Conservation (phyloP, 495 filamentous ascomycete species). For the Alectoria sarmentosa region DNA sequence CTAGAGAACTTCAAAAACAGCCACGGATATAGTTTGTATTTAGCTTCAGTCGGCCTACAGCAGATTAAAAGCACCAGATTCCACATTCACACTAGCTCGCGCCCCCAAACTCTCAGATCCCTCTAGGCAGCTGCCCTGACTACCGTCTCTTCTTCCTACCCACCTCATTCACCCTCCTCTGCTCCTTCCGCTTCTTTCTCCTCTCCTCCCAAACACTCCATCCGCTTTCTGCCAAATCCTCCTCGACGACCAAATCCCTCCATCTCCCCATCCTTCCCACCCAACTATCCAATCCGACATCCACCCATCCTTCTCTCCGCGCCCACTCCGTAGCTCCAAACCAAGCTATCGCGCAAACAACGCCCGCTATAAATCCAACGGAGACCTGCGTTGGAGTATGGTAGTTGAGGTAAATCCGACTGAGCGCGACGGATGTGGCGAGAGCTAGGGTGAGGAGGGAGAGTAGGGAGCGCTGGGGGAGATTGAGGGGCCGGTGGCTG, state of each 20-base stretch:
- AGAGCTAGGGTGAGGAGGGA: conserved; percentile 48
- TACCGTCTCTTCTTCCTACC: conserved; percentile 16
- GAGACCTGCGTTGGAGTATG: conserved; percentile 85
- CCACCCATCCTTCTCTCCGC: conserved; percentile 55
- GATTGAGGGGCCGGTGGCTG: conserved; percentile 45
- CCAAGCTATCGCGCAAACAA: conserved; percentile 67
- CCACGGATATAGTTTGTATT: neutral
- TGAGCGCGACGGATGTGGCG: conserved; percentile 67
- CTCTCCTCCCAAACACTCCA: conserved; percentile 84
- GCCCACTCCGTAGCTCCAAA: conserved; percentile 61
- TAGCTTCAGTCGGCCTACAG: neutral
- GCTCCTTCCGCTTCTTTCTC: conserved; percentile 26
- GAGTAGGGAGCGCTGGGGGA: conserved; percentile 50
- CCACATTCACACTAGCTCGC: neutral
- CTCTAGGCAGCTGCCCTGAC: neutral
- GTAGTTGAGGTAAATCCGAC: conserved; percentile 86
- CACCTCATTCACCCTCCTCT: conserved; percentile 10
- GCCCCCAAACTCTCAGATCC: neutral
- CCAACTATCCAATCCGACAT: conserved; percentile 64
- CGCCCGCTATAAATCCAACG: conserved; percentile 67
- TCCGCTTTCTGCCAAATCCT: conserved; percentile 84
- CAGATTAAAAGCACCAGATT: neutral
- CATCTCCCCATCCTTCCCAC: conserved; percentile 59
- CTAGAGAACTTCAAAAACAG: neutral
- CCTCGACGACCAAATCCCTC: conserved; percentile 79